A percentile compares a stretch with the other conserved stretches of the same genome.
These are phyloP conservation scores for Trichopus zeylanicus DNA, from an alignment of 116 monocot species.

Conservation along the genomic window DNA sequence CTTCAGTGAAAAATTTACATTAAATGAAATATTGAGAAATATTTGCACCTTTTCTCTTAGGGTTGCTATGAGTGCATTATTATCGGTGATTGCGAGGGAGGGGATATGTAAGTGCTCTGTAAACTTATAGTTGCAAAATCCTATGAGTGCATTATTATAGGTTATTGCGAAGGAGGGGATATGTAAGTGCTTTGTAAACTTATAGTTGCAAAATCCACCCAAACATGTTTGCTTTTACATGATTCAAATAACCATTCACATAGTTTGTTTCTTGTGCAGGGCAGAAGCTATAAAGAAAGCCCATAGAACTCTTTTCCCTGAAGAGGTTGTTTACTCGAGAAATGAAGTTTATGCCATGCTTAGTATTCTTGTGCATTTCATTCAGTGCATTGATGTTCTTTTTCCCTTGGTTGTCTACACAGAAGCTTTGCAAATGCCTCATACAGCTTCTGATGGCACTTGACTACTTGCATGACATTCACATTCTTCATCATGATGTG, in stretches of 20 bases:
- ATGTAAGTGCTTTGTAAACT: conserved; percentile 52
- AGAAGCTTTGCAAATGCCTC: conserved; percentile 93
- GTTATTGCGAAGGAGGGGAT: conserved; percentile 94
- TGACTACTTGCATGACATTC: conserved; percentile 68
- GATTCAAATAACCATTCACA: not conserved
- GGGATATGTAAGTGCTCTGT: conserved; percentile 76
- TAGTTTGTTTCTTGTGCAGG: conserved; percentile 33
- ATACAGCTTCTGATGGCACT: conserved; percentile 80
- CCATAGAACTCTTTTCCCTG: conserved; percentile 70
- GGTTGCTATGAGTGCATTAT: conserved; percentile 98
- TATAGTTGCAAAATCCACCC: not conserved
- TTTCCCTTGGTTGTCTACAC: conserved; percentile 18
- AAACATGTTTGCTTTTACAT: not conserved
- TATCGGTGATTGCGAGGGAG: conserved; percentile 88
- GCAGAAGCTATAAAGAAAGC: conserved; percentile 86
- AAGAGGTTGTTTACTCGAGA: conserved; percentile 53
- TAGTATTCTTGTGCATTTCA: not conserved
- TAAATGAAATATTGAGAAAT: not conserved
- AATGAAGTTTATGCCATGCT: not conserved
- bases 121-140: not conserved
- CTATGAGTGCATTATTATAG: conserved; percentile 91
- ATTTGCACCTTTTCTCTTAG: conserved; percentile 27
- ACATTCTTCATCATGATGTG: conserved; percentile 78
- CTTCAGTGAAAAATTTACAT: not conserved
- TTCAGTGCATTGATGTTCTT: not conserved